phyloP scores from a whole-genome alignment of 2,329 filamentous ascomycete species.

The Hansfordia pulvinata region DNA sequence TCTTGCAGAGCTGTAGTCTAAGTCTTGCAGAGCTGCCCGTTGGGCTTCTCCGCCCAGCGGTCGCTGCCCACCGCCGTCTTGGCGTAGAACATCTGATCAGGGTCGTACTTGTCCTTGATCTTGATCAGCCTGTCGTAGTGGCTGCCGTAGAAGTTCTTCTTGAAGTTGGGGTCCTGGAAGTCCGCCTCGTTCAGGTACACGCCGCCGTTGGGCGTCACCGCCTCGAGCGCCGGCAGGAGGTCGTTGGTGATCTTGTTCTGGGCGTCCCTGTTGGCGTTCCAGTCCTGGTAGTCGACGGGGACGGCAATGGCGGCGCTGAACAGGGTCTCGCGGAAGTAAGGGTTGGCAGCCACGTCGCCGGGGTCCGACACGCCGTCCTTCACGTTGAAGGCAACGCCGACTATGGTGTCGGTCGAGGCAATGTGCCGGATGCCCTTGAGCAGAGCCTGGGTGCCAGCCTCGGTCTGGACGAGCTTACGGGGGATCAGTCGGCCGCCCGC shows the following conservation, averaged over 20 bases:
- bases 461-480: constrained; percentile 3
- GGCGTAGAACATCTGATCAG: constrained; percentile 31
- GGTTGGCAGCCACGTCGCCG: constrained; percentile 3
- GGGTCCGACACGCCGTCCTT: constrained; percentile 1
- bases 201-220: constrained; percentile 21
- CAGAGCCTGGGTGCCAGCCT: constrained; percentile 1
- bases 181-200: constrained; percentile 39
- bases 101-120: constrained; percentile 36
- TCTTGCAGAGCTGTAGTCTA: too few relatives aligned
- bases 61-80: constrained; percentile 35
- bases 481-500: constrained; percentile 6
- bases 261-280: constrained; percentile 1
- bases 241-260: constrained; percentile 6
- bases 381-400: constrained; percentile 5
- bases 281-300: constrained; percentile 5
- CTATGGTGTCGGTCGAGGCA: constrained; percentile 1
- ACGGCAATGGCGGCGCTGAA: constrained; percentile 3
- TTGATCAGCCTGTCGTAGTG: constrained; percentile 25
- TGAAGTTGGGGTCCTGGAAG: constrained; percentile 29
- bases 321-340: constrained; percentile 6
- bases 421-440: constrained; percentile 5
- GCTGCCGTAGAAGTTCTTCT: constrained; percentile 29
- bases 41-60: too few relatives aligned
- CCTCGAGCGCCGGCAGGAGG: constrained; percentile 17
- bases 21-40: too few relatives aligned